Conservation (phyloP, 331 rosid genomes). For the Malus hybrid region DNA sequence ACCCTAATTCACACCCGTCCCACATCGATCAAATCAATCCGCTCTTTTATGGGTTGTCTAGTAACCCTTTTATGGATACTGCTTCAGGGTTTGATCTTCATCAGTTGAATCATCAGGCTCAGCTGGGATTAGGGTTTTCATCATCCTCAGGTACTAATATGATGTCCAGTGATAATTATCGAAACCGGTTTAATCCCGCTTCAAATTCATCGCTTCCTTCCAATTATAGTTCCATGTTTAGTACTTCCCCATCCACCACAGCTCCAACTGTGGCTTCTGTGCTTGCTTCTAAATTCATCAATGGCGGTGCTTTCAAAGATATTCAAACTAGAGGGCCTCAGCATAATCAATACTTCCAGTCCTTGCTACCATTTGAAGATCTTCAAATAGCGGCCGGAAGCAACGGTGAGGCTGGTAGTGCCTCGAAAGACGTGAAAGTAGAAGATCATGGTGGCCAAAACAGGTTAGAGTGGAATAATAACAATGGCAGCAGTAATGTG, state of each 20-base stretch:
- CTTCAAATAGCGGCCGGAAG: conserved; percentile 22
- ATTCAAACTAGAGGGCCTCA: not conserved
- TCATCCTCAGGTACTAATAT: not conserved
- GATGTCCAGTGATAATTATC: conserved; percentile 12
- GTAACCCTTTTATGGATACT: conserved; percentile 37
- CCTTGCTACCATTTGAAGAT: conserved; percentile 39
- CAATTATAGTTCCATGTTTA: conserved; percentile 40
- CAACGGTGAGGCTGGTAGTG: not conserved
- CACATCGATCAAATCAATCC: conserved; percentile 40
- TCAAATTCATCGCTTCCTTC: conserved; percentile 29
- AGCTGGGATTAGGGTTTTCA: conserved; percentile 52
- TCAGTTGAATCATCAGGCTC: conserved; percentile 31
- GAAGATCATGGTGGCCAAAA: conserved; percentile 34
- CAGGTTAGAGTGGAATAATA: conserved; percentile 45
- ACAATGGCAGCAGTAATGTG: not conserved
- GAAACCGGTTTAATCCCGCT: conserved; percentile 30
- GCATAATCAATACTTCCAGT: conserved; percentile 24
- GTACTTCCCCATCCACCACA: conserved; percentile 18
- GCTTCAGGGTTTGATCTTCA: conserved; percentile 42
- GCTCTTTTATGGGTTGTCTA: conserved; percentile 44
- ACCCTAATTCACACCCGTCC: conserved; percentile 18
- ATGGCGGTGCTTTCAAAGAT: conserved; percentile 35
- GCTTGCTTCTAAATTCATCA: conserved; percentile 46
- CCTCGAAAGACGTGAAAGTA: conserved; percentile 49
- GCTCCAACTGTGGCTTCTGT: conserved; percentile 52